A percentile compares a stretch with the other conserved stretches of the same genome.
These are phyloP conservation scores for Podospora australis DNA, from an alignment of 495 filamentous ascomycete genomes.

Conservation along the genomic window DNA sequence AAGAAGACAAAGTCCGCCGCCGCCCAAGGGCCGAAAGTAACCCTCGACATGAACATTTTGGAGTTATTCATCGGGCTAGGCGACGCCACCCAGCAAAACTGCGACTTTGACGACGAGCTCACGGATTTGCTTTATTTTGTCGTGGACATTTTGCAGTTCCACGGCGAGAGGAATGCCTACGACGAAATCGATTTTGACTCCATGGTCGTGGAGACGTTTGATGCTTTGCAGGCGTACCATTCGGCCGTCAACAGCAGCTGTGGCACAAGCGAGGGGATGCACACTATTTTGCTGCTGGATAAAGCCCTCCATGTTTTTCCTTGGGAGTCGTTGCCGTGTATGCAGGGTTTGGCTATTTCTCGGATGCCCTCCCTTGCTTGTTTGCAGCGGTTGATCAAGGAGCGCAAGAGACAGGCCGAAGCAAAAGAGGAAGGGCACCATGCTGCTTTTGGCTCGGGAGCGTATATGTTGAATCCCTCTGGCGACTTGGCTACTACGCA, in stretches of 20 bases:
- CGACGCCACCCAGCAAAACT: conserved; percentile 54
- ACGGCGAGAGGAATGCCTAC: conserved; percentile 92
- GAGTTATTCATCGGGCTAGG: conserved; percentile 85
- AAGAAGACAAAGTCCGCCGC: conserved; percentile 36
- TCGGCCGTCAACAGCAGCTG: conserved; percentile 35
- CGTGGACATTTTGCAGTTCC: conserved; percentile 92
- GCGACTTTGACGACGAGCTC: conserved; percentile 75
- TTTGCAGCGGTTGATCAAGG: conserved; percentile 50
- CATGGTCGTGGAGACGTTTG: conserved; percentile 76
- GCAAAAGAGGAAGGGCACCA: conserved; percentile 39
- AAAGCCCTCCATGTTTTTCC: conserved; percentile 84
- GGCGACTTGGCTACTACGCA: conserved; percentile 78
- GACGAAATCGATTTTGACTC: conserved; percentile 95
- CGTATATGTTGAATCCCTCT: conserved; percentile 83
- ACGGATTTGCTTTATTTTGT: conserved; percentile 93
- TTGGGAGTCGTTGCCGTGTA: conserved; percentile 90
- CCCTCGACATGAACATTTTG: conserved; percentile 68
- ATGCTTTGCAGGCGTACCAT: conserved; percentile 75
- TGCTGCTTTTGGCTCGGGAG: conserved; percentile 54
- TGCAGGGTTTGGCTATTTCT: conserved; percentile 71
- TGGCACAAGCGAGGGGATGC: conserved; percentile 39
- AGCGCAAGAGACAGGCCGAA: conserved; percentile 19
- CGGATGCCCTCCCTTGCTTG: conserved; percentile 78
- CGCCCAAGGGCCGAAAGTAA: conserved; percentile 37
- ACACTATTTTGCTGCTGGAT: conserved; percentile 90